phyloP scores from a whole-genome alignment of 2,329 filamentous ascomycete genomes.

The Amesomyces nigricolor region DNA sequence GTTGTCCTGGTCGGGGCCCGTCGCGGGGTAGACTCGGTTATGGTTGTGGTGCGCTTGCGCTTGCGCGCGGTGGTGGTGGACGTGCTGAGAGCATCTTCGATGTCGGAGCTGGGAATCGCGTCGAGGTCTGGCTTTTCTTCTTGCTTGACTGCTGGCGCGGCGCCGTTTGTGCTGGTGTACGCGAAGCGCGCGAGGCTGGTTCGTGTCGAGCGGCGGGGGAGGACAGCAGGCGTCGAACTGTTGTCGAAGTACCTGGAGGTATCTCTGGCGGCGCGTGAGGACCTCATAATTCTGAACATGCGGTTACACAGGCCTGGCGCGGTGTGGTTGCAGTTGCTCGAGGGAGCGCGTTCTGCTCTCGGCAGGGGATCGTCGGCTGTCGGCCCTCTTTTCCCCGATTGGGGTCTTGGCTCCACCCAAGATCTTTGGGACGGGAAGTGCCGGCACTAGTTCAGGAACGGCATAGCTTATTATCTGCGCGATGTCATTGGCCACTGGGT shows the following conservation, averaged over 20 bases:
- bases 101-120: slow-evolving; percentile 26
- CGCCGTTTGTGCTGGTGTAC: slow-evolving; percentile 26
- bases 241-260: slow-evolving; percentile 51
- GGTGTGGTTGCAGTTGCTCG: not conserved
- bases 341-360: no score
- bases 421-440: slow-evolving; percentile 10
- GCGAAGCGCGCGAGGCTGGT: slow-evolving; percentile 46
- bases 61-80: slow-evolving; percentile 25
- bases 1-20: not conserved
- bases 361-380: not conserved
- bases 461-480: not conserved
- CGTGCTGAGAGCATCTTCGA: slow-evolving; percentile 32
- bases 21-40: slow-evolving; percentile 1
- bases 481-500: not conserved
- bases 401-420: not conserved
- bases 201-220: slow-evolving; percentile 44
- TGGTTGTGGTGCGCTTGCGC: slow-evolving; percentile 28
- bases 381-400: not conserved
- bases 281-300: slow-evolving; percentile 41
- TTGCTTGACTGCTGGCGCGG: slow-evolving; percentile 19
- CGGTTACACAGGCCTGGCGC: not conserved
- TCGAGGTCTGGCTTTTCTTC: slow-evolving; percentile 7
- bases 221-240: slow-evolving; percentile 33
- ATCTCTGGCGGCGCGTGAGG: slow-evolving; percentile 54
- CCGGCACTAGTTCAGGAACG: not conserved